Evolutionary conservation across 2,329 filamentous ascomycete species (phyloP).

Genomic region (Acephala macrosclerotiorum): DNA sequence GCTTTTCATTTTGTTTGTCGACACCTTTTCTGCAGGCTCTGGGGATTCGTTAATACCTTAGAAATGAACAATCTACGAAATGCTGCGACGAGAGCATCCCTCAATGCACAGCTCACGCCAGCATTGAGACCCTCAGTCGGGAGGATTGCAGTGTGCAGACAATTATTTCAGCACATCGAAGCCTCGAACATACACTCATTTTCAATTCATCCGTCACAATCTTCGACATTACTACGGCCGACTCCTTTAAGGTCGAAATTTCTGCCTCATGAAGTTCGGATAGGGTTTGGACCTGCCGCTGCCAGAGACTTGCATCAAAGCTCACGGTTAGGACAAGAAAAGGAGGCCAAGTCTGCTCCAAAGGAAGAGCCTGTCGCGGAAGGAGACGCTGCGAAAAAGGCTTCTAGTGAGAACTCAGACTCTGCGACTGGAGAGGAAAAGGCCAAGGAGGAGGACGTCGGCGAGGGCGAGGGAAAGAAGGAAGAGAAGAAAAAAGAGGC

Average conservation of each 20-base stretch:
- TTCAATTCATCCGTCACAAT: conserved; percentile 39
- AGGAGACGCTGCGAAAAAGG: conserved; percentile 32
- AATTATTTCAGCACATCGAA: conserved; percentile 45
- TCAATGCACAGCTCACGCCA: conserved; percentile 40
- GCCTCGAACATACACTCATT: conserved; percentile 34
- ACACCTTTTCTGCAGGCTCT: conserved; percentile 17
- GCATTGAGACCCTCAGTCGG: conserved; percentile 43
- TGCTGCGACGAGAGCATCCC: conserved; percentile 36
- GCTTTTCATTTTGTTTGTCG: conserved; percentile 23
- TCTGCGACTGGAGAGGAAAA: conserved; percentile 35
- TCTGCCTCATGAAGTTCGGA: conserved; percentile 45
- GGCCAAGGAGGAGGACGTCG: conserved; percentile 48
- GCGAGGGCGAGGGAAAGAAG: conserved; percentile 48
- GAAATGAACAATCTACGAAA: conserved; percentile 43
- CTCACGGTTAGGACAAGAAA: conserved; percentile 38
- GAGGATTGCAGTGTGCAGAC: conserved; percentile 42
- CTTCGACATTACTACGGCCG: conserved; percentile 49
- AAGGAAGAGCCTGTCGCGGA: conserved; percentile 34
- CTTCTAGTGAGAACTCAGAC: conserved; percentile 33
- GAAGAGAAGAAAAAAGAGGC: conserved; percentile 64
- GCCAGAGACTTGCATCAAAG: conserved; percentile 37
- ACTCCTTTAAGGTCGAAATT: conserved; percentile 48
- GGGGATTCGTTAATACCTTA: conserved; percentile 19
- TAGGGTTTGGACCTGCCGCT: conserved; percentile 18
- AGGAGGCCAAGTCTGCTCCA: conserved; percentile 32